Evolutionary conservation across 2,329 filamentous ascomycete species (phyloP).

Genomic region (Diatrype stigma): DNA sequence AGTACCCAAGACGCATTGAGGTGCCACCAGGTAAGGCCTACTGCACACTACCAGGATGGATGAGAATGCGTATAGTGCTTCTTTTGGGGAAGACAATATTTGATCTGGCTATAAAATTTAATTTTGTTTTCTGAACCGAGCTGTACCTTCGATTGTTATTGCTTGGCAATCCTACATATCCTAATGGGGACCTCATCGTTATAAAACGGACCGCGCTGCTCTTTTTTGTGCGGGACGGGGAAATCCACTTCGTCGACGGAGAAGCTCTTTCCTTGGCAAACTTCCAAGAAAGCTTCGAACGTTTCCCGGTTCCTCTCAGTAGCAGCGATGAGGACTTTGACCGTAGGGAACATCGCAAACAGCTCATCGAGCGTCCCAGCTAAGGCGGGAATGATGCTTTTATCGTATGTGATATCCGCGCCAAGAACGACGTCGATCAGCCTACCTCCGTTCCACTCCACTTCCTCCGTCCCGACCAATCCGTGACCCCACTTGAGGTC

Average conservation of each 20-base stretch:
- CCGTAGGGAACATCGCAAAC: slow-evolving; percentile 50
- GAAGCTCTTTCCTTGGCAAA: slow-evolving; percentile 48
- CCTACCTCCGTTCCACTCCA: slow-evolving; percentile 43
- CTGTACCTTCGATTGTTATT: not conserved
- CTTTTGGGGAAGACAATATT: too few species aligned
- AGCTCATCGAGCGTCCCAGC: slow-evolving; percentile 61
- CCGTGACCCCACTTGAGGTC: slow-evolving; percentile 63
- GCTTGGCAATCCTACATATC: slow-evolving; percentile 42
- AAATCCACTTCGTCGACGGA: slow-evolving; percentile 40
- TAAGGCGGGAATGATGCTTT: slow-evolving; percentile 56
- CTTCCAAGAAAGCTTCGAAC: slow-evolving; percentile 58
- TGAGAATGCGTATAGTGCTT: too few species aligned
- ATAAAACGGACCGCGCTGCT: slow-evolving; percentile 63
- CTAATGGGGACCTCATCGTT: slow-evolving; percentile 55
- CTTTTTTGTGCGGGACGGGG: slow-evolving; percentile 29
- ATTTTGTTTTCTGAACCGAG: too few species aligned
- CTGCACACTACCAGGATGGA: too few species aligned
- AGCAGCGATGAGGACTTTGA: slow-evolving; percentile 63
- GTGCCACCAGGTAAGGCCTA: too few species aligned
- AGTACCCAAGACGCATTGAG: too few species aligned
- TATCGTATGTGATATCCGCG: slow-evolving; percentile 76
- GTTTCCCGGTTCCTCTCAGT: slow-evolving; percentile 69
- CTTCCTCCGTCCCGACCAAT: slow-evolving; percentile 53
- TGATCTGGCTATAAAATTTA: too few species aligned
- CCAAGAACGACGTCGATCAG: slow-evolving; percentile 64